Base-by-base conservation (phyloP, 2,329 filamentous ascomycete species). In the Aspergillus proliferans region DNA sequence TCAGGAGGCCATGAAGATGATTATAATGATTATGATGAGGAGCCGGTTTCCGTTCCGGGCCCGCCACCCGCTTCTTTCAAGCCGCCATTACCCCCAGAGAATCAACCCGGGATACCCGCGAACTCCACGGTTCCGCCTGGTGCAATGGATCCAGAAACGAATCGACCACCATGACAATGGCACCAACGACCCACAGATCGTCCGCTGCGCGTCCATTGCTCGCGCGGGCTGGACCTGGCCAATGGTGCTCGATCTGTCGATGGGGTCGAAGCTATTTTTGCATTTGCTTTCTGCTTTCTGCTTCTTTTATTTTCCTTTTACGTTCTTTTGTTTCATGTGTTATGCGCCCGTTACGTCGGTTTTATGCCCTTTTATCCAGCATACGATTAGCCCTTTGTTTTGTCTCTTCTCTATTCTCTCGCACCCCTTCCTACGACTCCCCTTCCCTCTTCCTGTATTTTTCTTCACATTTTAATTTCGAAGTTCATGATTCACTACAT, bases 31-130 rank as follows among this genome's bases (percentile, higher is more conserved):
- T 76, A 78, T 52, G 76, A 78, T 39, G 74, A 78, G 36, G 75
- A 78, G 67, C 63, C 71, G 55, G 52, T 72, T 52, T 48, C 67
- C 9, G 61, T 62, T 36, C 67, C 69, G 28, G 66, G 67, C 18
- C 64, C 69, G 6, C 58, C 63, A 36, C 64, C 64, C 77, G 49
- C 85, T 85, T 64, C 72, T 79, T 60, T 86, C 85, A 68, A 84
- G 89, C 66, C 77, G 81, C 53, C 76, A 87, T 57, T 85, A 79
- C 49, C 71, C 87, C 59, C 78, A 79, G 15, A 84, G 86, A 57
- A 83, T 81, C 58, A 54, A 45, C 50, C 61, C 10, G 61, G 59
- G 46, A 47, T 48, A 24, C 18, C 52, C 2, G 48, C 51, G n/a
- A 56, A 52, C 43, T 38, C 51, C 21, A 50, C 58, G 18, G 51